Evolutionary conservation across 495 filamentous ascomycete genomes (phyloP), one percentile per base, ranked within the genome.

Genomic region (Xylaria telfairii): DNA sequence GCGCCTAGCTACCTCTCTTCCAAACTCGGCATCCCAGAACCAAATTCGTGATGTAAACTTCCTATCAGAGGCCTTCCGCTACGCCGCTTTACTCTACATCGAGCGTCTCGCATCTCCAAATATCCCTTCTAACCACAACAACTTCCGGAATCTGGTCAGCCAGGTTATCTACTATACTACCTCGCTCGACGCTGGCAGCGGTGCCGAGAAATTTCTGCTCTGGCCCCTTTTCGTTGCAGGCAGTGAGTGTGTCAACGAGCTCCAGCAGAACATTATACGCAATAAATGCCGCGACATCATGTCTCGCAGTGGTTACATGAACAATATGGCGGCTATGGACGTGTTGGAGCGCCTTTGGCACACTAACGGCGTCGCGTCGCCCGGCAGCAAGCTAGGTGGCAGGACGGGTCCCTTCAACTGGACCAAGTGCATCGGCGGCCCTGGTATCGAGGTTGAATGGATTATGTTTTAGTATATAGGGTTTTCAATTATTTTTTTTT

Each of bases 141-240:
- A 92, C 72, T 92, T 97, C 80, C 93, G 95, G 76, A 90, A 89
- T 64, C 88, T 97, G 4, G 93, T 97, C 47, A 88, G 87, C 67
- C 89, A 91, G 66, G 91, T 95, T 12, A 85, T 97, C 62, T 91
- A 90, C 78, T 94, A 96, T 79, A 91, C 96, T 46, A 89, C 89
- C 17, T 89, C 89, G 62, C 90, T 97, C 28, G 88, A 92, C 70
- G 87, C 90, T 2, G 85, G 84, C 59, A 85, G 84, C 72, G 83
- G 80, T 70, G 85, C 88, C 57, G 92, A 96, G 79, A 95, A 97
- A 76, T 97, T 96, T 74, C 83, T 98, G 30, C 89, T 98, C 2
- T 98, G 95, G 95, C 95, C 95, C 10, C 86, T 98, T 12, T 97
- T 97, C 77, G 91, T 98, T 61, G 91, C 90, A 0, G 95, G 95